Evolutionary conservation across 345 rosid genomes (phyloP), one percentile per base, ranked within the genome.

Genomic region (Eucalyptus coolabah): DNA sequence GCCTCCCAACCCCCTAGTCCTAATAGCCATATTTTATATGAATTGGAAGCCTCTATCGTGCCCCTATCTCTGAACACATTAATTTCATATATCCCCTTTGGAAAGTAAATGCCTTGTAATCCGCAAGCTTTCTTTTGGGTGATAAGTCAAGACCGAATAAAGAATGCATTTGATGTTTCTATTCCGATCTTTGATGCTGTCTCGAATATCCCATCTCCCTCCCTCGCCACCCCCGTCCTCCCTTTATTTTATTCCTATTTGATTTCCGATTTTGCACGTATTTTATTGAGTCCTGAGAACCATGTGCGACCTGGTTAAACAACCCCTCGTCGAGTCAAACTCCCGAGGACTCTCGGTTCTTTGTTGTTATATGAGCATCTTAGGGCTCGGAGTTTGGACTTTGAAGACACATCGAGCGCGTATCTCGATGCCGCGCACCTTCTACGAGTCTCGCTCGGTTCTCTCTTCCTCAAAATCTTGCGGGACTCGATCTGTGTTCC

Each of bases 81-180:
- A 91, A 93, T 95, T 95, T 94, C 96, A 92, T 89, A 92, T 77
- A 89, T 89, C 88, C 89, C 89, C 90, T 88, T 86, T 47, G 40
- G 47, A 45, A 83, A 80, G 88, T 88, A 69, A 81, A 50, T 87
- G 89, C 92, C 89, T 94, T 87, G 95, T 67, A 89, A 88, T 91
- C 90, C n/a, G 91, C 90, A 82, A 45, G 32, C n/a, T 50, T 19
- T 28, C 72, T 26, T 34, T 85, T 86, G 8, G 42, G n/a, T 44
- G 18, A 47, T 34, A 21, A n/a, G 32, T 50, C 60, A n/a, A 45
- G 49, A 50, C 26, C 19, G 87, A 88, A 89, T 92, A 92, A 93
- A 96, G 87, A 91, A 95, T 56, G 30, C 67, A 91, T 93, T 89
- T 94, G 95, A 94, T 92, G 95, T 92, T 94, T 95, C 96, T 93